A percentile compares a stretch with the other conserved stretches of the same genome.
Evolutionary conservation across 345 rosid genomes (phyloP).

Genomic region (Pugionium cornutum): DNA sequence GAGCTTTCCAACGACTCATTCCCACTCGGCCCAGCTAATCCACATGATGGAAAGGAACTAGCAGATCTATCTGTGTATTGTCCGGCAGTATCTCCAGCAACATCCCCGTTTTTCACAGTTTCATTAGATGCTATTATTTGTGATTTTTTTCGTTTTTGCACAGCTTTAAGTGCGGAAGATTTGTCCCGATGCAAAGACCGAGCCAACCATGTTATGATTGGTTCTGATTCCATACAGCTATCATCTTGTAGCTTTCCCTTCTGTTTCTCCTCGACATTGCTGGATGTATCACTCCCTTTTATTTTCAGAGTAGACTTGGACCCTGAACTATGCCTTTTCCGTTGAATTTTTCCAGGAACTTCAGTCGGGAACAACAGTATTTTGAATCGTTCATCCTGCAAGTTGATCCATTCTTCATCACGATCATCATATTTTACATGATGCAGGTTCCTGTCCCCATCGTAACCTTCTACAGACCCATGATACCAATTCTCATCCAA

Average conservation of each 20-base stretch:
- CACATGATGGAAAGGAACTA: constrained; percentile 42
- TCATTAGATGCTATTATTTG: constrained; percentile 36
- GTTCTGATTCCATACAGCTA: constrained; percentile 70
- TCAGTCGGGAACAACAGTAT: constrained; percentile 80
- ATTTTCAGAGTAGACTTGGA: constrained; percentile 41
- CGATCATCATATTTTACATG: constrained; percentile 97
- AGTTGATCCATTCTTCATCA: constrained; percentile 94
- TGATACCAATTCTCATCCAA: constrained; percentile 87
- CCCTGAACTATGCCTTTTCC: constrained; percentile 47
- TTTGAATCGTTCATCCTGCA: constrained; percentile 82
- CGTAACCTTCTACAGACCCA: constrained; percentile 79
- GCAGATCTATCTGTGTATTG: constrained; percentile 37
- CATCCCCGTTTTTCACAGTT: constrained; percentile 38
- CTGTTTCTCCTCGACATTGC: constrained; percentile 48
- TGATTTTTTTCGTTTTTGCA: constrained; percentile 55
- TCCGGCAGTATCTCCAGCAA: constrained; percentile 36
- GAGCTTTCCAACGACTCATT: constrained; percentile 43
- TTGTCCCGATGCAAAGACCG: constrained; percentile 58
- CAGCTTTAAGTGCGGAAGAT: constrained; percentile 54
- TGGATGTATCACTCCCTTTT: constrained; percentile 44
- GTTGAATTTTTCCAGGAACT: constrained; percentile 56
- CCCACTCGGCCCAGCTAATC: constrained; percentile 39
- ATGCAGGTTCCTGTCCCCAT: constrained; percentile 71
- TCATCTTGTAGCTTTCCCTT: constrained; percentile 52
- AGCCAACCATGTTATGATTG: constrained; percentile 90